Evolutionary conservation across 1,284 basidiomycete species (phyloP), one percentile per base, ranked within the genome.

Genomic region (Tylopilus orsonianus): DNA sequence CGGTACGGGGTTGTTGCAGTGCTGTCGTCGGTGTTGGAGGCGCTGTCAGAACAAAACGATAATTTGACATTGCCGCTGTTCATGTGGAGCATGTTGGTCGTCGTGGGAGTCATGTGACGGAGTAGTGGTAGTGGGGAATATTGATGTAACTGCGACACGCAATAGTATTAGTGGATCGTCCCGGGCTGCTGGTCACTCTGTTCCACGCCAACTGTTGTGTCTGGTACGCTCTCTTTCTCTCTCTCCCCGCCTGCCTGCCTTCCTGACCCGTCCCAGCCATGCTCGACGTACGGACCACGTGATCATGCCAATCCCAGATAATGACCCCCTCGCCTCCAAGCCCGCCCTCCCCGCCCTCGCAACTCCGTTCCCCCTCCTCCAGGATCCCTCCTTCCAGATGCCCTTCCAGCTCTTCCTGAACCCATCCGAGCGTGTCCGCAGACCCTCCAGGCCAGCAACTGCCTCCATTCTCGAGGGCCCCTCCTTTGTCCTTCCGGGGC

Each of bases 41-140:
- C 91, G 14, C 71, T 93, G 48, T 91, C 89, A 18, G 85, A 87
- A 61, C 94, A 97, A 69, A 97, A 97, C 69, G 94, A 97, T 70
- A 97, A 97, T 67, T 75, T 97, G 56, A 91, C 91, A 27, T 71
- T 96, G 51, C 93, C 93, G 19, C 71, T 95, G 68, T 95, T 88
- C 66, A 84, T 91, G 72, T 96, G 92, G 91, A 84, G 83, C 65
- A 75, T 86, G 74, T 68, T 87, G 38, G 81, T 80, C 37, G 67
- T 87, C 37, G 74, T 71, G 13, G 63, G 48, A 35, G 46, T 64
- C 62, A 64, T 49, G 62, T 61, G 59, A 61, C 59, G 23, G 38
- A 29, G 40, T 61, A 54, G 58, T 45, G 58, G 55, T 61, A 60
- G 44, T 33, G 55, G 62, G 58, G 54, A 64, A 54, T n/a, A n/a